These are phyloP conservation scores for Camelina neglecta DNA, from an alignment of 345 rosid species.

Conservation along the genomic window DNA sequence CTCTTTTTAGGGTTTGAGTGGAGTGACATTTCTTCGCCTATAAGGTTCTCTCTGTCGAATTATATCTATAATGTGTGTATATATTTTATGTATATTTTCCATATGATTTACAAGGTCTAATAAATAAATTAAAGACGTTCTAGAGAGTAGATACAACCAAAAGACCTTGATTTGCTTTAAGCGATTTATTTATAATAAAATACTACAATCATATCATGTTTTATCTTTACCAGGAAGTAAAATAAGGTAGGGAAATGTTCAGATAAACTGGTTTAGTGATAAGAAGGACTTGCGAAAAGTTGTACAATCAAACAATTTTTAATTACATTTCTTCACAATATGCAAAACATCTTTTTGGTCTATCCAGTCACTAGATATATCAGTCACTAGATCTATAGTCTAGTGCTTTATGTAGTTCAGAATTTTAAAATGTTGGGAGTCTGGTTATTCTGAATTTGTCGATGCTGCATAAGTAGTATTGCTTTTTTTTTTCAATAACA, in stretches of 20 bases:
- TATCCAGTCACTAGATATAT: neutral
- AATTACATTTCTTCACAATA: neutral
- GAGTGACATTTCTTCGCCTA: slow-evolving; percentile 42
- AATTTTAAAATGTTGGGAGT: neutral
- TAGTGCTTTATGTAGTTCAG: neutral
- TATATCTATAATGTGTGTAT: neutral
- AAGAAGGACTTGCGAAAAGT: slow-evolving; percentile 1
- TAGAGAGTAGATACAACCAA: slow-evolving; percentile 37
- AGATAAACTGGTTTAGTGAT: slow-evolving; percentile 19
- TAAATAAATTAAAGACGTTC: slow-evolving; percentile 25
- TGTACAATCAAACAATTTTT: neutral
- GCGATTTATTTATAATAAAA: neutral
- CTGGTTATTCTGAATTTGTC: neutral
- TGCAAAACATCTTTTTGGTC: neutral
- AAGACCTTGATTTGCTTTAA: slow-evolving; percentile 1
- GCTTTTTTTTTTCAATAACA: neutral
- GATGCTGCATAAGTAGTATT: neutral
- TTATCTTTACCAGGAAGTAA: slow-evolving; percentile 9
- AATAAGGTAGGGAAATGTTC: neutral
- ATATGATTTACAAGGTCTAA: slow-evolving; percentile 27
- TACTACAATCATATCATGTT: slow-evolving; percentile 6
- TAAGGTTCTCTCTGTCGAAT: slow-evolving; percentile 40
- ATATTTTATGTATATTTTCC: neutral
- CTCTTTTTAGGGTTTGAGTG: slow-evolving; percentile 46
- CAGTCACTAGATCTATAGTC: neutral